Base-by-base conservation (phyloP, 306 rosid genomes). In the Corylus avellana region DNA sequence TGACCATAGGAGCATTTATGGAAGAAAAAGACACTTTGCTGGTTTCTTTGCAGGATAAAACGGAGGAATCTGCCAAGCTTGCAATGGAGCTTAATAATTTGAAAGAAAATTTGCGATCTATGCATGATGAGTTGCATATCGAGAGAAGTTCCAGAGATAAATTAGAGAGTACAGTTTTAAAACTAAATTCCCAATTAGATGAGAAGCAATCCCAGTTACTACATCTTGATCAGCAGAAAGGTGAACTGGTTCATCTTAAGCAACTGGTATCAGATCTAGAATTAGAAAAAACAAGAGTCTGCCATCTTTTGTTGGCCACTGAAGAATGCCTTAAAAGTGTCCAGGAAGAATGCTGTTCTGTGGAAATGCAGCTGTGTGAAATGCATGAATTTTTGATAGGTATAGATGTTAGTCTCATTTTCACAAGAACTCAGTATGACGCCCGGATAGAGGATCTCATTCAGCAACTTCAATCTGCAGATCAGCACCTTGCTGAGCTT, bases 351-450 rank as follows among this genome's bases (percentile, higher is more conserved):
- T 80, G 88, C 85, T 91, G 89, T 69, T 84, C 88, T 78, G 78
- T 91, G 85, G 93, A 93, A 84, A 81, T 74, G 79, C 86, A 89
- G 63, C 74, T 93, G 50, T 84, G 85, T 72, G 97, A 93, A 86
- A 78, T 93, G 92, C 83, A 77, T 62, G 89, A 86, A 75, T 79
- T 82, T 80, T 85, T 80, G 47, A 77, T 90, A 70, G 97, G 92
- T 75, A 50, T 91, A 56, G 94, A 91, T 80, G 86, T 90, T 81
- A 73, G 80, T 69, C 79, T 78, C 76, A 85, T 77, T 75, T 90
- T 79, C 77, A 89, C 87, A 51, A 86, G 84, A 81, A 61, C 91
- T 88, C 99, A 96, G 85, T 88, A 87, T 61, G 89, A 79, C 63
- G 88, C 79, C 72, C 82, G 78, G 79, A 57, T 88, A 10, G 86